These are phyloP conservation scores for Trichosanthes cucumerina DNA, from an alignment of 306 rosid species.

Conservation along the genomic window DNA sequence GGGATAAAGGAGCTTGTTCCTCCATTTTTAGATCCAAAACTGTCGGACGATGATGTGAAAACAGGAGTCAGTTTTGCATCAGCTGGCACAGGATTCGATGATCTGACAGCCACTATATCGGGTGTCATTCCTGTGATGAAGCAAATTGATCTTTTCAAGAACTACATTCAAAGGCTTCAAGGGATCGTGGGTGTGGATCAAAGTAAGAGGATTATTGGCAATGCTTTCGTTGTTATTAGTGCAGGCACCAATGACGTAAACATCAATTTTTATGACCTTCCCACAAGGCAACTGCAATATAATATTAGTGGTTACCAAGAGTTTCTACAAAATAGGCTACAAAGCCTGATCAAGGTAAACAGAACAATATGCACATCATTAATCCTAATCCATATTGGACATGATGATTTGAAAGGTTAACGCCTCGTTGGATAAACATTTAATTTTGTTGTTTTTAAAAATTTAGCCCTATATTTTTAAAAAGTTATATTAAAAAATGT, in stretches of 20 bases:
- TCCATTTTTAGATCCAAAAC: constrained; percentile 38
- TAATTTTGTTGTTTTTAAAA: no score
- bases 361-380: not conserved
- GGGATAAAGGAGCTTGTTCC: constrained; percentile 42
- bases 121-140: constrained; percentile 29
- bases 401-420: no score
- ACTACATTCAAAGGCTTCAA: constrained; percentile 26
- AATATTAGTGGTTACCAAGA: constrained; percentile 40
- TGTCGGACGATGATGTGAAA: constrained; percentile 29
- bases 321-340: constrained; percentile 32
- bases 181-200: constrained; percentile 26
- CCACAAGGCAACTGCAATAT: constrained; percentile 32
- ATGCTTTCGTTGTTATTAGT: constrained; percentile 38
- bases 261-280: constrained; percentile 35
- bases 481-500: no score
- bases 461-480: no score
- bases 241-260: constrained; percentile 51
- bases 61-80: constrained; percentile 63
- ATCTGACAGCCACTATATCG: constrained; percentile 19
- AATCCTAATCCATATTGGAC: not conserved
- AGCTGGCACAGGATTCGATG: constrained; percentile 42
- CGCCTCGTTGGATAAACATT: no score
- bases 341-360: constrained; percentile 30
- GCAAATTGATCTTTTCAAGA: constrained; percentile 37
- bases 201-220: constrained; percentile 20